A percentile compares a stretch with the other conserved stretches of the same genome.
Evolutionary conservation across 2,329 filamentous ascomycete genomes (phyloP).

Genomic region (Arthrobotrys sinensis): DNA sequence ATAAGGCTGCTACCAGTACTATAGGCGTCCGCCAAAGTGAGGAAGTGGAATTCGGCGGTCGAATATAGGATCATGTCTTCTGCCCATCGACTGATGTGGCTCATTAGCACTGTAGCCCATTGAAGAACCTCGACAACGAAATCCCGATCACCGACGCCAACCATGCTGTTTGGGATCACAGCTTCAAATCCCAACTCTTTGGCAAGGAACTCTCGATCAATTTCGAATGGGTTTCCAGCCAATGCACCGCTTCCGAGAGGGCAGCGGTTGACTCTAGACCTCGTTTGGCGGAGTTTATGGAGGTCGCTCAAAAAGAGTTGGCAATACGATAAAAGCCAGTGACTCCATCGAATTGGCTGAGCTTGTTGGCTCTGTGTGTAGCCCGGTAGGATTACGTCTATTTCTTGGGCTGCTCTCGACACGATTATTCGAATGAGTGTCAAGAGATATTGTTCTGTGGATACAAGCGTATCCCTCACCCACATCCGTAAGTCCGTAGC

Average conservation of each 20-base stretch:
- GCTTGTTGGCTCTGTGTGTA: slow-evolving; percentile 90
- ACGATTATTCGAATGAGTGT: slow-evolving; percentile 79
- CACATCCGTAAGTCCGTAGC: slow-evolving; percentile 91
- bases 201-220: slow-evolving; percentile 83
- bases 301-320: slow-evolving; percentile 81
- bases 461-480: slow-evolving; percentile 81
- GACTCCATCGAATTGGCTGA: slow-evolving; percentile 83
- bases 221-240: slow-evolving; percentile 84
- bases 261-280: slow-evolving; percentile 79
- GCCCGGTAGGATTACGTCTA: slow-evolving; percentile 85
- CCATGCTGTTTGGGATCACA: slow-evolving; percentile 82
- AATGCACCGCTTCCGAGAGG: slow-evolving; percentile 83
- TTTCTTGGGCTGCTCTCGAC: slow-evolving; percentile 79
- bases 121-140: slow-evolving; percentile 86
- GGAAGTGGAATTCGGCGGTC: slow-evolving; percentile 81
- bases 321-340: slow-evolving; percentile 84
- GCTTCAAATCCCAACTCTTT: slow-evolving; percentile 84
- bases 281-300: slow-evolving; percentile 80
- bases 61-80: slow-evolving; percentile 90
- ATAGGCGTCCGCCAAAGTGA: slow-evolving; percentile 83
- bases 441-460: slow-evolving; percentile 78
- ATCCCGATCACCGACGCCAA: slow-evolving; percentile 81
- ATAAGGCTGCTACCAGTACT: slow-evolving; percentile 82
- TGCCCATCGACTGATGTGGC: slow-evolving; percentile 83
- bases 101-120: slow-evolving; percentile 83